Base-by-base conservation (phyloP, 169 alveolate genomes). In the Theileria parva region DNA sequence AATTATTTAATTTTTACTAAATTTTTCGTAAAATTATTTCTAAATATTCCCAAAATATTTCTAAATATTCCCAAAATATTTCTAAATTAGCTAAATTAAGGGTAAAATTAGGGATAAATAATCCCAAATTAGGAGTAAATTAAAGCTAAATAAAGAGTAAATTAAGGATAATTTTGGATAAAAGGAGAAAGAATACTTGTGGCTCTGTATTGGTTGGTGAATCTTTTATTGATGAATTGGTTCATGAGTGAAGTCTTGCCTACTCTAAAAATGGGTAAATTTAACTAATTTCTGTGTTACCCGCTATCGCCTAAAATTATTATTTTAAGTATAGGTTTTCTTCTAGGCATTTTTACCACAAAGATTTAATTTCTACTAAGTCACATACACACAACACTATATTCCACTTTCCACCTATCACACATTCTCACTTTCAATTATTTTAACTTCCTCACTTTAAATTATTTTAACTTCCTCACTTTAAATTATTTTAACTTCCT, bases 191-290 rank as follows among this genome's bases (percentile, higher is more conserved):
- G n/a, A 89, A 50, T 79, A 93, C 96, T 95, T 44, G 99, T 98
- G 25, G 99, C 99, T 88, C 97, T 96, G 94, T 97, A 97, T 90
- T 96, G 98, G 68, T 95, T 92, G 64, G 98, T 93, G 92, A 97
- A 97, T 74, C 96, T 95, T 85, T 95, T 93, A 94, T 96, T 97
- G 75, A 98, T 99, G 84, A 96, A 97, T 90, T 97, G 98, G 85
- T 98, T 96, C 98, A 98, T 97, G 73, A 98, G 89, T 27, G 99
- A 98, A 30, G 99, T 98, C 84, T 97, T 97, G 60, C 99, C 99
- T 37, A 97, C 99, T 79, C 99, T 96, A 37, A 51, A 32, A 23
- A 34, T 39, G 68, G 61, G 28, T 34, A 50, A 28, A 23, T 13
- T 23, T 61, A 55, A 21, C 59, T 48, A 55, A 27, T 21, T 61